Evolutionary conservation across 306 rosid genomes (phyloP).

Genomic region (Sicyos edulis): DNA sequence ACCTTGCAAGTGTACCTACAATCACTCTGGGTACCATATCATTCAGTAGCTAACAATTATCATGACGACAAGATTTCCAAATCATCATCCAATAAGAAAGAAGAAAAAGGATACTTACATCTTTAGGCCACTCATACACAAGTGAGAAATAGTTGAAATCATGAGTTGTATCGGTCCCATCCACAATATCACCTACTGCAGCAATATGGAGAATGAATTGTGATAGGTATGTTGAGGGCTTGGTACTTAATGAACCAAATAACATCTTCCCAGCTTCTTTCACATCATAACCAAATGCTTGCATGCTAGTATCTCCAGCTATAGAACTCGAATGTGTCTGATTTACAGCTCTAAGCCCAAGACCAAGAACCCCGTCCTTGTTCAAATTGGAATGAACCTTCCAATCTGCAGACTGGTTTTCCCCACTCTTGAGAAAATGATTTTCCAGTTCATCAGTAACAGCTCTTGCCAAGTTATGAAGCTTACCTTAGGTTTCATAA

Average conservation of each 20-base stretch:
- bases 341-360: constrained; percentile 69
- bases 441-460: constrained; percentile 82
- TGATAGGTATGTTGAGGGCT: constrained; percentile 75
- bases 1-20: not conserved
- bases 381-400: constrained; percentile 49
- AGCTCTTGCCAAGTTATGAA: constrained; percentile 97
- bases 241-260: constrained; percentile 75
- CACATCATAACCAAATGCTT: constrained; percentile 60
- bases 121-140: constrained; percentile 93
- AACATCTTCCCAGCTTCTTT: constrained; percentile 79
- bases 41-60: constrained; percentile 2
- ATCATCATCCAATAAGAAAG: constrained; percentile 18
- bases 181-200: constrained; percentile 95
- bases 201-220: constrained; percentile 93
- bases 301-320: constrained; percentile 45
- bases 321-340: constrained; percentile 51
- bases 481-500: constrained; percentile 61
- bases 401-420: constrained; percentile 54
- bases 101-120: constrained; percentile 59
- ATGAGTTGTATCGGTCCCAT: constrained; percentile 94
- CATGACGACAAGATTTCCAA: not conserved
- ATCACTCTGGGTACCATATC: constrained; percentile 3
- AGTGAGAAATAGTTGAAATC: constrained; percentile 94
- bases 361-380: constrained; percentile 73
- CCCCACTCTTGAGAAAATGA: constrained; percentile 62